Conservation (phyloP, 2,329 filamentous ascomycete genomes). For the Pleoardoris graminearum region DNA sequence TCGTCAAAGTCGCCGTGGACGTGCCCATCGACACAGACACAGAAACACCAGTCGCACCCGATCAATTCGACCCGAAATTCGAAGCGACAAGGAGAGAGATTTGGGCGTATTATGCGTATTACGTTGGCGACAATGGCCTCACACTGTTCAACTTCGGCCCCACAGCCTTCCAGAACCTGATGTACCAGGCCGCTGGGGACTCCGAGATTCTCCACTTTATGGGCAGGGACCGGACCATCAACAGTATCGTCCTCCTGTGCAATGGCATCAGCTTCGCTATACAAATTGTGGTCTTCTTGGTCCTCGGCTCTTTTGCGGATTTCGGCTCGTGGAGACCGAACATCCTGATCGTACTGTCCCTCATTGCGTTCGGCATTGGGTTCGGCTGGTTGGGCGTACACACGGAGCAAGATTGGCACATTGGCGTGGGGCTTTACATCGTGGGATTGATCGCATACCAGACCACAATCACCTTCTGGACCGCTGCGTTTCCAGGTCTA, state of each 20-base stretch:
- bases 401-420: slow-evolving; percentile 61
- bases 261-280: slow-evolving; percentile 57
- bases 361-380: slow-evolving; percentile 65
- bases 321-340: slow-evolving; percentile 68
- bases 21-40: background rate
- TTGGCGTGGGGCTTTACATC: slow-evolving; percentile 65
- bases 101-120: slow-evolving; percentile 53
- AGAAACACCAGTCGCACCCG: background rate
- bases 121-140: slow-evolving; percentile 68
- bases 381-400: slow-evolving; percentile 71
- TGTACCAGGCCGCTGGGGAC: slow-evolving; percentile 63
- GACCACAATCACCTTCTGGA: slow-evolving; percentile 70
- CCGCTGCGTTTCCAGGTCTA: slow-evolving; percentile 56
- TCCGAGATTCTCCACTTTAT: slow-evolving; percentile 59
- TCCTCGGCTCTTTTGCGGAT: slow-evolving; percentile 61
- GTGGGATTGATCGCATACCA: slow-evolving; percentile 65
- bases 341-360: slow-evolving; percentile 63
- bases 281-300: slow-evolving; percentile 61
- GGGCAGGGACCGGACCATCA: slow-evolving; percentile 49
- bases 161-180: slow-evolving; percentile 61
- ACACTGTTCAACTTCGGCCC: slow-evolving; percentile 58
- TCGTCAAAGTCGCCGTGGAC: background rate
- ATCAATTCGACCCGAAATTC: slow-evolving; percentile 1
- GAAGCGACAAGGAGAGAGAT: slow-evolving; percentile 10
- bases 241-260: slow-evolving; percentile 22